phyloP scores from a whole-genome alignment of 139 green algal species.

The Micractinium conductrix region DNA sequence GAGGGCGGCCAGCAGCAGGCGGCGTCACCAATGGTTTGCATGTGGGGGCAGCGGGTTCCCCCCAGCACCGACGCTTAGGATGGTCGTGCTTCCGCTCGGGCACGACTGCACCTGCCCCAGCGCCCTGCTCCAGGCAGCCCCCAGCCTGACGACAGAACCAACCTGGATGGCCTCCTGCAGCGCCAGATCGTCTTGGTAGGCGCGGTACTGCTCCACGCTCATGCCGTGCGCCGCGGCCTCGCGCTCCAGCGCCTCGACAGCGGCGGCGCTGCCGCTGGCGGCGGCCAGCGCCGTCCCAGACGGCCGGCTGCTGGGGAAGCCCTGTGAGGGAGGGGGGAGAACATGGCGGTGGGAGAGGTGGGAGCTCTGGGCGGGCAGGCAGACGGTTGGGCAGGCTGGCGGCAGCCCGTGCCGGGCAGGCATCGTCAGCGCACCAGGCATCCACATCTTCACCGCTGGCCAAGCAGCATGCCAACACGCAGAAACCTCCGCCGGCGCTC shows the following conservation, averaged over 20 bases:
- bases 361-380: background rate
- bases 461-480: background rate
- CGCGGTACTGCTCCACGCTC: constrained; percentile 25
- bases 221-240: constrained; percentile 24
- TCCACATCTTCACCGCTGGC: background rate
- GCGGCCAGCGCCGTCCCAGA: background rate
- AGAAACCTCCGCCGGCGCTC: background rate
- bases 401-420: background rate
- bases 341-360: no score
- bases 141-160: no score
- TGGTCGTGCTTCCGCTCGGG: no score
- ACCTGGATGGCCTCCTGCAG: constrained; percentile 30
- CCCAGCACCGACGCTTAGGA: no score
- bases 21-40: no score
- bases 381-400: background rate
- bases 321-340: background rate
- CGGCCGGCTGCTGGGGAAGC: background rate
- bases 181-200: constrained; percentile 21
- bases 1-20: no score
- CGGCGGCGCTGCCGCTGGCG: background rate
- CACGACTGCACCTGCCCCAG: no score
- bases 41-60: no score
- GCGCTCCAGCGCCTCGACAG: background rate
- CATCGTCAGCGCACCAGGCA: no score
- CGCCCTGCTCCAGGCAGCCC: no score